phyloP scores from a whole-genome alignment of 331 rosid species.

The Ulmus americana region DNA sequence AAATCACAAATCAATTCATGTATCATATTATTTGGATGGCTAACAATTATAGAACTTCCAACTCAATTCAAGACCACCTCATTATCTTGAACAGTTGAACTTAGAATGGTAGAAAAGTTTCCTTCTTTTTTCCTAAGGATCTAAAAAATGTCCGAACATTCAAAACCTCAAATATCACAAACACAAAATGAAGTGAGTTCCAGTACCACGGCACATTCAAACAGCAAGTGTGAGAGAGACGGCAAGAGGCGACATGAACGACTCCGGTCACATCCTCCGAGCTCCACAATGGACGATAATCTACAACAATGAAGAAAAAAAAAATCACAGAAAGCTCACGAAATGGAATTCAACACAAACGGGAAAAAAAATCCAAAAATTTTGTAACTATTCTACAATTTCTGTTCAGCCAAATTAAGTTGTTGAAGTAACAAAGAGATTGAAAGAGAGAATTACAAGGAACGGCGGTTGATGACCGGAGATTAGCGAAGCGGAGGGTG shows the following conservation, averaged over 20 bases:
- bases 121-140: not conserved
- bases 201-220: conserved; percentile 42
- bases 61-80: no score
- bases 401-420: no score
- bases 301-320: conserved; percentile 16
- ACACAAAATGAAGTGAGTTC: not conserved
- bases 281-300: conserved; percentile 51
- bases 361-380: no score
- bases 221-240: conserved; percentile 40
- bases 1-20: no score
- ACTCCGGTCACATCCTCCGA: conserved; percentile 36
- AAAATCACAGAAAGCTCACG: conserved; percentile 4
- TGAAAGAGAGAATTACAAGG: conserved; percentile 31
- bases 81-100: no score
- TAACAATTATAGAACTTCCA: no score
- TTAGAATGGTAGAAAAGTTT: no score
- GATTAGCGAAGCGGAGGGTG: conserved; percentile 44
- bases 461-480: conserved; percentile 36
- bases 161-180: not conserved
- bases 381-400: no score
- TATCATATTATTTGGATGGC: no score
- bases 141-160: not conserved
- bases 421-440: not conserved
- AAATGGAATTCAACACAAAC: not conserved
- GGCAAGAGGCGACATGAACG: conserved; percentile 37